Evolutionary conservation across 2,329 filamentous ascomycete species (phyloP), one percentile per base, ranked within the genome.

Genomic region (Claviceps arundinis): DNA sequence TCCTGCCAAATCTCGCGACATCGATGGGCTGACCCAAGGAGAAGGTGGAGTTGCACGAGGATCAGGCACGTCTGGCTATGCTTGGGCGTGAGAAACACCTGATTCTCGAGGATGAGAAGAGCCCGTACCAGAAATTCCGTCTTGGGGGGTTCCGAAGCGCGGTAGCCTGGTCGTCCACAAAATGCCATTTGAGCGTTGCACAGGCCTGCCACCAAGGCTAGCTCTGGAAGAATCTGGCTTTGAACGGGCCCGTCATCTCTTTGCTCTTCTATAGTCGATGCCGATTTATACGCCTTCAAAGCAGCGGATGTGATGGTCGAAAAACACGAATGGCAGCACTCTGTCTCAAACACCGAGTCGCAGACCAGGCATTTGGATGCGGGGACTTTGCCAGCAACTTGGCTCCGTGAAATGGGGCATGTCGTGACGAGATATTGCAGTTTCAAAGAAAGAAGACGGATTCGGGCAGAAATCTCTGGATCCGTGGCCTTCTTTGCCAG

Each of bases 41-140:
- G 61, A 9, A 78, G 64, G 49, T 78, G 75, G 2, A 80, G 59
- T 51, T 76, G 74, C 1, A 76, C 67, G 0, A 81, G 65, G 0
- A 81, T 55, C 4, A 81, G 64, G 2, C 72, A 70, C 3, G 77
- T 64, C 1, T 71, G 64, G 48, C 69, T 68, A 45, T 78, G 71
- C 43, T 71, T 70, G 0, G 74, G 71, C 0, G 68, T 70, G 48
- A 64, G 60, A n/a, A 62, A 61, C 5, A 74, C 65, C 53, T 78
- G 75, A 13, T 70, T 65, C 37, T 80, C 75, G 0, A 81, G 67
- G 4, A 80, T 61, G 0, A 73, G 53, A 1, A 74, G 62, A 0
- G 76, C 77, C 46, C 74, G 74, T 0, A 80, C 61, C 17, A 80
- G 65, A 9, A 64, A 59, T 3, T 62, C 56, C 13, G 58, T 48